Percentiles rank a stretch among this genome's conserved stretches.
These are phyloP conservation scores for Pelargonium cotyledonis DNA, from an alignment of 441 rosid species.

Conservation along the genomic window DNA sequence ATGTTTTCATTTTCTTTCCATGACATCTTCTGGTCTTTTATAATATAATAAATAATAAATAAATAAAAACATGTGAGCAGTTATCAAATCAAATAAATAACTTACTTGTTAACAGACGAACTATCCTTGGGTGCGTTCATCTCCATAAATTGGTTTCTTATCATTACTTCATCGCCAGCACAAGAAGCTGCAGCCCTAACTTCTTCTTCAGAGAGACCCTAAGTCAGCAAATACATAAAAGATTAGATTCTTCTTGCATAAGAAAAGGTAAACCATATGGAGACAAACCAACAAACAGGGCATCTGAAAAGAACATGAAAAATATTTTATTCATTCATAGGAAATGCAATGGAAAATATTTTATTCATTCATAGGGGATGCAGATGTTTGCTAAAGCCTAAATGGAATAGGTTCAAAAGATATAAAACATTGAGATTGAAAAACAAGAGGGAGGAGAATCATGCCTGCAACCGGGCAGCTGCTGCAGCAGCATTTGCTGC, in stretches of 20 bases:
- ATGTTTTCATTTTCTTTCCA: not conserved
- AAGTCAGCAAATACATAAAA: slow-evolving; percentile 26
- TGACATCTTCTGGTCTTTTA: not conserved
- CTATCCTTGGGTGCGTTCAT: slow-evolving; percentile 96
- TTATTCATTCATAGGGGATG: not conserved
- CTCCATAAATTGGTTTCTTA: slow-evolving; percentile 86
- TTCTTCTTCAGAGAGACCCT: slow-evolving; percentile 99
- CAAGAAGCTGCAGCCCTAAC: slow-evolving; percentile 89
- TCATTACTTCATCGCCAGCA: slow-evolving; percentile 98
- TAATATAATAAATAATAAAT: too few relatives aligned
- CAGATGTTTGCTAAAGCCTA: not conserved
- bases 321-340: too few relatives aligned
- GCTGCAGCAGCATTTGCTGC: slow-evolving; percentile 93
- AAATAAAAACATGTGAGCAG: not conserved
- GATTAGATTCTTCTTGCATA: slow-evolving; percentile 20
- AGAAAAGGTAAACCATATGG: too few relatives aligned
- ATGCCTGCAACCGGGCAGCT: slow-evolving; percentile 91
- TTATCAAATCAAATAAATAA: slow-evolving; percentile 13
- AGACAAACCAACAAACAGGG: not conserved
- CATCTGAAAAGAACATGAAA: not conserved
- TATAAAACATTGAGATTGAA: slow-evolving; percentile 7
- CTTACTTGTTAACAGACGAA: slow-evolving; percentile 96
- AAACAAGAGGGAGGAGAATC: slow-evolving; percentile 17
- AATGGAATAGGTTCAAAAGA: not conserved
- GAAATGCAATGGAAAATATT: too few relatives aligned